Base-by-base conservation (phyloP, 345 rosid genomes). In the Pistacia atlantica region DNA sequence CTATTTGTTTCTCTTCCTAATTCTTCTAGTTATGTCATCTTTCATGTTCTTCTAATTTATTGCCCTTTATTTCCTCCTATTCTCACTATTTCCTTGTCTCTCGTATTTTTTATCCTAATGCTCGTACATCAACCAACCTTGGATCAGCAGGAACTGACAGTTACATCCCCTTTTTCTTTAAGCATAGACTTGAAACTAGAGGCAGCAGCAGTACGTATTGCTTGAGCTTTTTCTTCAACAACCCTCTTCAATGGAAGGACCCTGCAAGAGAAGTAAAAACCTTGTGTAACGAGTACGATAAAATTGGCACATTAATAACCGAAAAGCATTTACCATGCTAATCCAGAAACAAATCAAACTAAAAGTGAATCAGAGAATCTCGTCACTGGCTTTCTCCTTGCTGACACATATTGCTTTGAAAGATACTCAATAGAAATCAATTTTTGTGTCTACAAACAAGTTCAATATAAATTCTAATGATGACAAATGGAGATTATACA, bases 101-200 rank as follows among this genome's bases (percentile, higher is more conserved):
- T 22, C 25, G 25, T 22, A 22, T 22, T 22, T 22, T 22, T 22
- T 22, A 22, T 22, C 25, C 25, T 22, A 22, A 22, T 22, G 25
- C 25, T 22, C 25, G 25, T 22, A 22, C 25, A 22, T 22, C 25
- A 22, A 22, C 25, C 25, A 22, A 22, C 25, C 25, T 22, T 22
- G 25, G 25, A 22, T 22, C 25, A 22, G 25, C 25, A 0, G 25
- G 25, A 22, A 22, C 25, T 22, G 25, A 22, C 25, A 22, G 25
- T 22, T 22, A 22, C 25, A 22, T 22, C 25, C 25, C 87, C 92
- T 67, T 73, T 88, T 45, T 96, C 98, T 28, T 42, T 87, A 75
- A 96, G 92, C 97, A 96, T 83, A 78, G 90, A 85, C 84, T 92
- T 96, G 83, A 93, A 94, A 84, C 91, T 81, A 55, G 92, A 85